Evolutionary conservation across 2,329 filamentous ascomycete species (phyloP).

Genomic region (Stemphylium beticola): DNA sequence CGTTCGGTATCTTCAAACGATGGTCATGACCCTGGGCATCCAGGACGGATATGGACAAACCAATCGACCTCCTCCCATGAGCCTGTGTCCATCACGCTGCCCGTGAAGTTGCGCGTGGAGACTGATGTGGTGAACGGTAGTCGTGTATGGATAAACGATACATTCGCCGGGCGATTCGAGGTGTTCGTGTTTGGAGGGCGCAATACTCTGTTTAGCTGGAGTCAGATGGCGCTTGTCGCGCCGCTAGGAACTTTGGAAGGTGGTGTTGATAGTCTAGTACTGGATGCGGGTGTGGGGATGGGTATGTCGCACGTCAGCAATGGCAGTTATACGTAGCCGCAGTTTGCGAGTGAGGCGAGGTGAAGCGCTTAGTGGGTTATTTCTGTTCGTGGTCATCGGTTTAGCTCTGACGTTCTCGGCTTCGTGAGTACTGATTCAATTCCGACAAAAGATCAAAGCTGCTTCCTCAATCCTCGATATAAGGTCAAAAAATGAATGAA

Average conservation of each 20-base stretch:
- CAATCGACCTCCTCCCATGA: slow-evolving; percentile 55
- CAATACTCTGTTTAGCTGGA: slow-evolving; percentile 61
- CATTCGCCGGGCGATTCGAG: slow-evolving; percentile 59
- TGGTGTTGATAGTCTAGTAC: slow-evolving; percentile 26
- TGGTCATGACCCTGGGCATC: slow-evolving; percentile 56
- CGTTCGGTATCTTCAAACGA: slow-evolving; percentile 53
- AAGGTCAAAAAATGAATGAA: too few relatives aligned
- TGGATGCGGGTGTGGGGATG: slow-evolving; percentile 7
- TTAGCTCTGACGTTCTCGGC: too few relatives aligned
- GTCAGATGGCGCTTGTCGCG: slow-evolving; percentile 63
- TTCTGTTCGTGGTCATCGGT: too few relatives aligned
- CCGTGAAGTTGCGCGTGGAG: slow-evolving; percentile 50
- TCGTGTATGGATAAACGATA: slow-evolving; percentile 56
- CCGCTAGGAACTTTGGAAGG: slow-evolving; percentile 51
- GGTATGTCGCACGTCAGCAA: not conserved
- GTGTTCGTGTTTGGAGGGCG: slow-evolving; percentile 61
- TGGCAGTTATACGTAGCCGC: not conserved
- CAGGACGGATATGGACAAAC: slow-evolving; percentile 62
- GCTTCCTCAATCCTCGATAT: too few relatives aligned
- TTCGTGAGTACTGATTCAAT: too few relatives aligned
- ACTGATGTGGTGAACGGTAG: slow-evolving; percentile 57
- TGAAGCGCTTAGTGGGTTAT: not conserved
- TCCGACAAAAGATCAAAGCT: too few relatives aligned
- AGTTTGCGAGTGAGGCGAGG: not conserved
- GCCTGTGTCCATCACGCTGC: slow-evolving; percentile 44